Percentiles rank a stretch among this genome's conserved stretches.
Evolutionary conservation across 306 rosid genomes (phyloP).

Genomic region (Cucumis melo): DNA sequence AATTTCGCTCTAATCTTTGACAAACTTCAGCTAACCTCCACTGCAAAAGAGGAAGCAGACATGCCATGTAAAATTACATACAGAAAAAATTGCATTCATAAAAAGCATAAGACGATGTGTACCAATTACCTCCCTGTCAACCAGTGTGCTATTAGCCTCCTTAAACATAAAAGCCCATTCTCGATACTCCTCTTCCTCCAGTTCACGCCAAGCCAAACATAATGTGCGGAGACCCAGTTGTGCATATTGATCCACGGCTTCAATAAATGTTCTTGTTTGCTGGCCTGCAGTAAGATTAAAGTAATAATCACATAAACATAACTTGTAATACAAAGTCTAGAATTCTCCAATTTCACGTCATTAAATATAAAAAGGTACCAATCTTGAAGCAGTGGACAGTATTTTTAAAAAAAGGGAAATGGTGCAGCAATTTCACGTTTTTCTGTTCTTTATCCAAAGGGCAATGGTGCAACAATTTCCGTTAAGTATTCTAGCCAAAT

Average conservation of each 20-base stretch:
- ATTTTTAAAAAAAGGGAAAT: neutral
- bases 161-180: slow-evolving; percentile 90
- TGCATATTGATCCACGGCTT: slow-evolving; percentile 92
- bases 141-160: slow-evolving; percentile 87
- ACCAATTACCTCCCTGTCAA: slow-evolving; percentile 83
- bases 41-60: slow-evolving; percentile 29
- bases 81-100: neutral
- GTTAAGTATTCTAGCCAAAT: neutral
- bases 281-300: slow-evolving; percentile 49
- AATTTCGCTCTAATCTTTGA: slow-evolving; percentile 77
- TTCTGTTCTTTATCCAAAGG: neutral
- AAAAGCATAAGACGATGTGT: slow-evolving; percentile 14
- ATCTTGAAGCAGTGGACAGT: neutral
- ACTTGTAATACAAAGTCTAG: neutral
- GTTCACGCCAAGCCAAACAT: slow-evolving; percentile 89
- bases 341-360: neutral
- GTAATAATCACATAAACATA: neutral
- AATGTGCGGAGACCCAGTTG: slow-evolving; percentile 86
- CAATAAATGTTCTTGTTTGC: slow-evolving; percentile 71
- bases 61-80: neutral
- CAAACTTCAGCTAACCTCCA: slow-evolving; percentile 97
- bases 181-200: slow-evolving; percentile 65
- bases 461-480: neutral
- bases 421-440: neutral
- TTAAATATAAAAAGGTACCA: neutral